Percentiles rank a stretch among this genome's conserved stretches.
These are phyloP conservation scores for Zarea fungicola DNA, from an alignment of 2,329 filamentous ascomycete genomes.

Conservation along the genomic window DNA sequence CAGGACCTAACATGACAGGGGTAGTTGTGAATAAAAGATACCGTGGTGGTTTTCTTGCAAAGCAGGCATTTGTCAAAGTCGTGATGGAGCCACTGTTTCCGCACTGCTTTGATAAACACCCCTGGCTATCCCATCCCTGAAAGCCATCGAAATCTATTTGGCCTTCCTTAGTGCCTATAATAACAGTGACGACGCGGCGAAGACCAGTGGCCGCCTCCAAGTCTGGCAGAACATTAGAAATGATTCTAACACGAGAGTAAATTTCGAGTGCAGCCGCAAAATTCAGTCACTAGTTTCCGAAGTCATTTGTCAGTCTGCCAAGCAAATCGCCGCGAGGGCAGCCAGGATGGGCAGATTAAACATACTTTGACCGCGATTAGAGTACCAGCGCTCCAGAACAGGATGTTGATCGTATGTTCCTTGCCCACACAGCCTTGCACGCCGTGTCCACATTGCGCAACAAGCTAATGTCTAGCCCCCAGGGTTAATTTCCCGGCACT, in stretches of 20 bases:
- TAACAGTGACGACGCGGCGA: constrained; percentile 2
- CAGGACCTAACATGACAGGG: background rate
- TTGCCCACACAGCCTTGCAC: constrained; percentile 39
- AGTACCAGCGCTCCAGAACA: constrained; percentile 40
- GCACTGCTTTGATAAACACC: background rate
- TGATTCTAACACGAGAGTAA: constrained; percentile 54
- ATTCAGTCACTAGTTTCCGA: constrained; percentile 54
- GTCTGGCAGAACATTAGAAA: constrained; percentile 50
- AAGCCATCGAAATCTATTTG: background rate
- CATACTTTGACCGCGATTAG: constrained; percentile 19
- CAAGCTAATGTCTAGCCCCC: constrained; percentile 43
- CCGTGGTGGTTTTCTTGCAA: background rate
- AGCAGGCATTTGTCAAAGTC: background rate
- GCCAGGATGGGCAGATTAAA: too few species aligned
- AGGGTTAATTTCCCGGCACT: constrained; percentile 38
- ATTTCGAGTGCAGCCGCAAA: constrained; percentile 45
- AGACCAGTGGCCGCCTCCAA: background rate
- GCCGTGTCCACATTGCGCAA: constrained; percentile 45
- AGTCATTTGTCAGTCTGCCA: constrained; percentile 1
- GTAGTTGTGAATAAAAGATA: background rate
- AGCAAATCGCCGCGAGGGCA: too few species aligned
- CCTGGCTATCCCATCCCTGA: background rate
- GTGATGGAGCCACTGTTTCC: background rate
- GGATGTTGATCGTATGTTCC: constrained; percentile 40
- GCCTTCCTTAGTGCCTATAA: background rate